These are phyloP conservation scores for Rhodotorula sp. DNA, from an alignment of 1,284 basidiomycete genomes.

Conservation along the genomic window DNA sequence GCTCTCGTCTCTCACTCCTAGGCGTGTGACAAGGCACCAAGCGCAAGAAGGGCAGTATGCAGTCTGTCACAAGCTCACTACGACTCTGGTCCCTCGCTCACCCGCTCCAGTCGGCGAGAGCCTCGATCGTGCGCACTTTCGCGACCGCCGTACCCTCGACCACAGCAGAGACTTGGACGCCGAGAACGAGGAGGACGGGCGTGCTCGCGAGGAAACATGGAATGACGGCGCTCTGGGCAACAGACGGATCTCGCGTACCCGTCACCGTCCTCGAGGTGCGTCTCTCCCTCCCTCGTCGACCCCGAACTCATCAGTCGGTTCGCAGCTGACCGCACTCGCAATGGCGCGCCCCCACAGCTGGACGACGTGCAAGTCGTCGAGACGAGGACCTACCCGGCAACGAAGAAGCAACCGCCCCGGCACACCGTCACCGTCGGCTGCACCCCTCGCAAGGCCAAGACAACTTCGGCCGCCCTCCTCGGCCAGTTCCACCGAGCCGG, in stretches of 20 bases:
- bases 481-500: conserved; percentile 84
- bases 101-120: neutral
- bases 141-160: conserved; percentile 14
- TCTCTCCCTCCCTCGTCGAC: conserved; percentile 21
- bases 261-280: conserved; percentile 91
- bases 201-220: conserved; percentile 92
- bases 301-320: neutral
- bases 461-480: conserved; percentile 68
- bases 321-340: conserved; percentile 1
- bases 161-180: conserved; percentile 61
- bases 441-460: conserved; percentile 50
- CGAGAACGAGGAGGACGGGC: conserved; percentile 84
- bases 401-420: conserved; percentile 38
- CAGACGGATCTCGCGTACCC: conserved; percentile 79
- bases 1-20: neutral
- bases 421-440: conserved; percentile 52
- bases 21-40: neutral
- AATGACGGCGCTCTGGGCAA: conserved; percentile 92
- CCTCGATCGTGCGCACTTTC: conserved; percentile 16
- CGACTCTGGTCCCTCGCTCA: conserved; percentile 23
- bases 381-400: conserved; percentile 45
- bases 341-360: conserved; percentile 47
- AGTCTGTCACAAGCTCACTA: neutral
- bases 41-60: neutral
- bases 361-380: conserved; percentile 54